Evolutionary conservation across 306 rosid genomes (phyloP), one percentile per base, ranked within the genome.

Genomic region (Cyamopsis tetragonoloba): DNA sequence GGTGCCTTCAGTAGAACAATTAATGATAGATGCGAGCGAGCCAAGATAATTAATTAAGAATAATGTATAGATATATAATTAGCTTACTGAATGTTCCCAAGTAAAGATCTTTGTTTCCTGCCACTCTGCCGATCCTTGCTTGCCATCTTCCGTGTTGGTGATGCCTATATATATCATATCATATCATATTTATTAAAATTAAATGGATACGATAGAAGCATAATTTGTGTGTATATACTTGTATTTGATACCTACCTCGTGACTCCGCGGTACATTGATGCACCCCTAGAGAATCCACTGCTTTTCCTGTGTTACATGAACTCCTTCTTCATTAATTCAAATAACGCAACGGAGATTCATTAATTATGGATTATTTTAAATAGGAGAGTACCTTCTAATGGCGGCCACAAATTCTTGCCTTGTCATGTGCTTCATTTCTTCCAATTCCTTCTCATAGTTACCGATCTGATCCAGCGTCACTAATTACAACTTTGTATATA

Each of bases 101-200:
- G 57, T 95, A 95, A 32, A 95, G 97, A 79, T 95, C 99, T 83
- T 95, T 95, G 86, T 95, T 95, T 81, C 99, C 99, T 0, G 99
- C 99, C 1, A 95, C 99, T 80, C 99, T 82, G 7, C 99, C 99
- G 50, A 95, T 95, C 85, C 99, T 86, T 0, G 99, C 99, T 82
- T 95, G 99, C 99, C 99, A 95, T 83, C 99, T 83, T 14, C 99
- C 99, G 20, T 95, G 99, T 49, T 95, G 99, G 44, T 95, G 99
- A 77, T 95, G 99, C 89, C 99, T 88, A 62, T n/a, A n/a, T n/a
- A n/a, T n/a, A n/a, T n/a, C n/a, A n/a, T n/a, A n/a, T n/a, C n/a
- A n/a, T n/a, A n/a, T n/a, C n/a, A n/a, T n/a, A n/a, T n/a, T n/a
- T n/a, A n/a, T n/a, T n/a, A n/a, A n/a, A n/a, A n/a, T n/a, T n/a